Evolutionary conservation across 352 stramenopile genomes (phyloP), one percentile per base, ranked within the genome.

Genomic region (Phytophthora kernoviae): DNA sequence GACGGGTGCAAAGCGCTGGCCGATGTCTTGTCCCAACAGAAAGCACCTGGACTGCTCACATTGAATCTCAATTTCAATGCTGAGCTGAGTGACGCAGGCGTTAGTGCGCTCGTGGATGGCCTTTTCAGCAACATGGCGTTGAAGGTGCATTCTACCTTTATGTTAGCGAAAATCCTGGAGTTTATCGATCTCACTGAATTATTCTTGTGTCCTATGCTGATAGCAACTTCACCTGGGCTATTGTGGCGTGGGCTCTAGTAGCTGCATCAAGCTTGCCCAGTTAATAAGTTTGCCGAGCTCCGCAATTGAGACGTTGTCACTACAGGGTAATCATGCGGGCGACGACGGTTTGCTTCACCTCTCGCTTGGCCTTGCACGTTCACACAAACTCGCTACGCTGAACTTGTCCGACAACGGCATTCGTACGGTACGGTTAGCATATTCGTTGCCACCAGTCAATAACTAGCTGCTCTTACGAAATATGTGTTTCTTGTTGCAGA

Each of bases 401-500:
- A 93, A 91, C 33, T 65, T 94, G 26, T 81, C 83, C 7, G 85
- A 94, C 70, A 94, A 94, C 37, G 80, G 66, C 41, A 90, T 93
- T 46, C 83, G 83, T 22, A 84, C 91, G 42, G 85, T 88, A 68
- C 20, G 65, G 17, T 21, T 51, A 21, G 2, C 21, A 4, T 9
- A 14, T 53, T 14, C n/a, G 14, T 32, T 5, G 15, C 26, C 20
- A n/a, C 5, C 17, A 14, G 11, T 24, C 2, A 17, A 15, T 12
- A 5, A 20, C 1, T 18, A 17, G 14, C 9, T 47, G 26, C 24
- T 43, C 42, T 52, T 41, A 14, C 26, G 21, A 11, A 41, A 39
- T 36, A 33, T 37, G 5, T 24, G 15, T 15, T 39, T 17, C 12
- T 3, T 39, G 17, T 44, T 34, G 24, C 48, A 88, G 78, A 74